phyloP scores from a whole-genome alignment of 1,284 basidiomycete genomes.

The Tylopilus orsonianus region DNA sequence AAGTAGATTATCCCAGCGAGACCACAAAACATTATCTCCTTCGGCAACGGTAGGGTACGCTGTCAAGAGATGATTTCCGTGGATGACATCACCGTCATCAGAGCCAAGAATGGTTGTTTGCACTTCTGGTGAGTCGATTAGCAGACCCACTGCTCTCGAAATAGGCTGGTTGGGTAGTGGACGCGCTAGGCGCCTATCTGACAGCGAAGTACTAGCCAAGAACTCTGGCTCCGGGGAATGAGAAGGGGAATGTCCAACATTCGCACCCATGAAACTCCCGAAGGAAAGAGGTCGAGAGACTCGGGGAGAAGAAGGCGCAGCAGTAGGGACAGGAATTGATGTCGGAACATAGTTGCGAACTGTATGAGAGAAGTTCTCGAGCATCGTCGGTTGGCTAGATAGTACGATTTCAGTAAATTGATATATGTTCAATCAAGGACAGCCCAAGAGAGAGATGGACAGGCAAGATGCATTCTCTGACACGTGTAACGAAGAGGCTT shows the following conservation, averaged over 20 bases:
- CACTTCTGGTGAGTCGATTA: constrained; percentile 18
- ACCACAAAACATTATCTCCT: constrained; percentile 33
- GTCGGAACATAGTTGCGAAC: constrained; percentile 54
- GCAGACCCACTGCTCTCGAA: constrained; percentile 7
- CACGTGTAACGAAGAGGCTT: constrained; percentile 22
- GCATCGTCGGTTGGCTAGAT: constrained; percentile 45
- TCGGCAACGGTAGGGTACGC: constrained; percentile 32
- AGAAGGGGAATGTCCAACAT: constrained; percentile 16
- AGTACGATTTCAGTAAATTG: constrained; percentile 20
- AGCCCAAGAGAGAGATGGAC: not conserved
- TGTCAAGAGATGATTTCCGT: constrained; percentile 16
- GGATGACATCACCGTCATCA: constrained; percentile 28
- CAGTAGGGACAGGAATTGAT: constrained; percentile 48
- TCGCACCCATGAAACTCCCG: constrained; percentile 41
- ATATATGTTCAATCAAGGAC: not conserved
- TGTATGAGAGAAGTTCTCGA: constrained; percentile 51
- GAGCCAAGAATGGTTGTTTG: constrained; percentile 13
- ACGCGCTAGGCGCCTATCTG: constrained; percentile 10
- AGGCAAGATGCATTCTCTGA: not conserved
- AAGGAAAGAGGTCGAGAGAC: constrained; percentile 51
- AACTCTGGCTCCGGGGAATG: constrained; percentile 15
- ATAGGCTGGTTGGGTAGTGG: constrained; percentile 11
- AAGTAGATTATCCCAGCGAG: constrained; percentile 28
- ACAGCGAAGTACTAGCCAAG: constrained; percentile 3
- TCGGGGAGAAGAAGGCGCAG: constrained; percentile 47